Base-by-base conservation (phyloP, 805 yeast species). In the Candida odintsovae region DNA sequence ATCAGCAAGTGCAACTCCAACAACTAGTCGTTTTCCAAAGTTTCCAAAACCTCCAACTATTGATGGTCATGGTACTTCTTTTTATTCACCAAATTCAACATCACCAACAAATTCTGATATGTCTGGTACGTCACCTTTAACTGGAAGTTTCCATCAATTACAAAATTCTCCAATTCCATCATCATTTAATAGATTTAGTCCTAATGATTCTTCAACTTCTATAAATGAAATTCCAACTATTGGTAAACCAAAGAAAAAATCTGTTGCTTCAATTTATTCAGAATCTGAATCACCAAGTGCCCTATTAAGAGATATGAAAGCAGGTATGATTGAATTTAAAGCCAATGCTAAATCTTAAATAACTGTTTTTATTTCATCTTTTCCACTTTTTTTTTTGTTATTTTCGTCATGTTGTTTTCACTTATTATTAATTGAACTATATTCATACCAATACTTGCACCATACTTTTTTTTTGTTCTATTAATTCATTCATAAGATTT, bases 61-160 rank as follows among this genome's bases (percentile, higher is more conserved):
- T 38, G 59, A 58, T 28, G 49, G 37, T 9, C 20, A 58, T 28
- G 49, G 37, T 10, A 19, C 50, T 3, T 42, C 50, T 6, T 46
- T 48, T 20, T 54, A 55, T 44, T 54, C 61, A 2, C 55, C 59
- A 35, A 50, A 46, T 18, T 47, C 48, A 7, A 21, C 56, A 16
- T 58, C 62, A 18, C 63, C 63, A 25, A 49, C 59, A 3, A 53
- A 50, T 33, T 58, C 63, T 4, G 62, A 58, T 28, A 42, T 44
- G 9, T 55, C 62, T 13, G 49, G 50, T 3, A 50, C 53, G 2
- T 52, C 57, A 19, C 63, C 63, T 20, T 33, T 54, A 39, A 53
- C 54, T 15, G 41, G 35, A 16, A 33, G 36, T 18, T 36, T 46
- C 41, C 5, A n/a, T 21, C 12, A 18, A 13, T 33, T 42, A 41